Evolutionary conservation across 208 protist genomes (phyloP).

Genomic region (Trichomonas tenax): DNA sequence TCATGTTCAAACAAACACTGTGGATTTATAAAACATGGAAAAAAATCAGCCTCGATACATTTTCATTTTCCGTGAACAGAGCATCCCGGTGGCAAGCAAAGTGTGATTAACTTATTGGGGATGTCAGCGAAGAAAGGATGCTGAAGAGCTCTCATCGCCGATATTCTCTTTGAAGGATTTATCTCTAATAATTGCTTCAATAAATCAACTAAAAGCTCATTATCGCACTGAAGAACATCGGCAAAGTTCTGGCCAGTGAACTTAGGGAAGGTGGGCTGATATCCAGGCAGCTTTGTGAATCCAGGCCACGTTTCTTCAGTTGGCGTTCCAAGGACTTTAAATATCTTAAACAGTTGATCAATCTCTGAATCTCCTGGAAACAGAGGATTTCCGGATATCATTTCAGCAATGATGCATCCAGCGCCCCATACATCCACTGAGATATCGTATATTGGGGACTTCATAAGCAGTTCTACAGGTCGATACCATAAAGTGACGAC

Average conservation of each 20-base stretch:
- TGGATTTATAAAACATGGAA: too few species aligned
- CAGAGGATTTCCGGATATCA: not conserved
- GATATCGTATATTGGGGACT: not conserved
- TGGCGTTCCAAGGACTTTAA: slow-evolving; percentile 30
- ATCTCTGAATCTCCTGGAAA: slow-evolving; percentile 19
- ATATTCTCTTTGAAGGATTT: not conserved
- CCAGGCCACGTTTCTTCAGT: slow-evolving; percentile 34
- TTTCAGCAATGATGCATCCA: slow-evolving; percentile 21
- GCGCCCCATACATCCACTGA: not conserved
- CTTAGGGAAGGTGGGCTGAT: not conserved
- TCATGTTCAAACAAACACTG: too few species aligned
- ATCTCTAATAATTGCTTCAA: not conserved
- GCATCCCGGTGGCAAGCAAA: not conserved
- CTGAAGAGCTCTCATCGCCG: not conserved
- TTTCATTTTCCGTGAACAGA: not conserved
- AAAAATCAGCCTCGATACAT: too few species aligned
- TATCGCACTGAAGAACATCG: not conserved
- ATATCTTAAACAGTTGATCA: slow-evolving; percentile 4
- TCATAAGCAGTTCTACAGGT: slow-evolving; percentile 40
- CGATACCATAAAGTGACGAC: slow-evolving; percentile 51
- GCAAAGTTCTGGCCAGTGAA: not conserved
- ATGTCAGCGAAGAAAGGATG: not conserved
- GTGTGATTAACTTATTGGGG: not conserved
- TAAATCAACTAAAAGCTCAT: not conserved
- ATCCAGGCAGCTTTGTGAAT: slow-evolving; percentile 29